phyloP scores from a whole-genome alignment of 768 basidiomycete genomes.

The Erythrobasidium yunnanense region DNA sequence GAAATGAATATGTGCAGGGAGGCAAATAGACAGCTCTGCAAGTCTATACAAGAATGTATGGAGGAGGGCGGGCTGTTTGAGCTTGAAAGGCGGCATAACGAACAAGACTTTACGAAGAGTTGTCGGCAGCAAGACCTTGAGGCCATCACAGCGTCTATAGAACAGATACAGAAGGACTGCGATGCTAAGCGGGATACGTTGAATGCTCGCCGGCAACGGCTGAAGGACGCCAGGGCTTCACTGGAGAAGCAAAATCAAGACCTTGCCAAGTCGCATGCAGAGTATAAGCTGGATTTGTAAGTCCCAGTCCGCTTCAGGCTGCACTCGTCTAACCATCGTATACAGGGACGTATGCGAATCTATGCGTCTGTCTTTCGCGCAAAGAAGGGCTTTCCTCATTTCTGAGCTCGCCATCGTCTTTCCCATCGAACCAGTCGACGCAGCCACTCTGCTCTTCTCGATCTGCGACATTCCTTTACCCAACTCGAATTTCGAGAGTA shows the following conservation, averaged over 20 bases:
- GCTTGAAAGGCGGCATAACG: conserved; percentile 18
- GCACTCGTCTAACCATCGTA: not conserved
- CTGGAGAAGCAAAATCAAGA: conserved; percentile 1
- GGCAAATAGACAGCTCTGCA: not conserved
- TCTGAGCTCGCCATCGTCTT: conserved; percentile 62
- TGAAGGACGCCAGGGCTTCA: conserved; percentile 11
- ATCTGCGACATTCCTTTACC: conserved; percentile 82
- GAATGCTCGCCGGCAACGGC: not conserved
- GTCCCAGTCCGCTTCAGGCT: too few species aligned
- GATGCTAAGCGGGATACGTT: conserved; percentile 19
- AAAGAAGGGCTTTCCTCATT: conserved; percentile 46
- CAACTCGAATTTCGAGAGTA: conserved; percentile 64
- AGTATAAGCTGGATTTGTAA: not conserved
- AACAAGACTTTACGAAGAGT: conserved; percentile 27
- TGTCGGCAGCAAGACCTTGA: conserved; percentile 15
- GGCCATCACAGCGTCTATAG: conserved; percentile 24
- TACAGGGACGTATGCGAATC: not conserved
- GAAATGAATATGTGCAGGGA: not conserved
- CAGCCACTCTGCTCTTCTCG: conserved; percentile 58
- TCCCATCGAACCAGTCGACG: conserved; percentile 73
- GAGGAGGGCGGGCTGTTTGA: not conserved
- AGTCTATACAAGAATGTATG: too few species aligned
- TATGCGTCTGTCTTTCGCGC: not conserved
- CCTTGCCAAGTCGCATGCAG: not conserved
- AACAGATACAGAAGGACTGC: conserved; percentile 21